Evolutionary conservation across 129 eudicot species (phyloP).

Genomic region (Lactuca sativa): DNA sequence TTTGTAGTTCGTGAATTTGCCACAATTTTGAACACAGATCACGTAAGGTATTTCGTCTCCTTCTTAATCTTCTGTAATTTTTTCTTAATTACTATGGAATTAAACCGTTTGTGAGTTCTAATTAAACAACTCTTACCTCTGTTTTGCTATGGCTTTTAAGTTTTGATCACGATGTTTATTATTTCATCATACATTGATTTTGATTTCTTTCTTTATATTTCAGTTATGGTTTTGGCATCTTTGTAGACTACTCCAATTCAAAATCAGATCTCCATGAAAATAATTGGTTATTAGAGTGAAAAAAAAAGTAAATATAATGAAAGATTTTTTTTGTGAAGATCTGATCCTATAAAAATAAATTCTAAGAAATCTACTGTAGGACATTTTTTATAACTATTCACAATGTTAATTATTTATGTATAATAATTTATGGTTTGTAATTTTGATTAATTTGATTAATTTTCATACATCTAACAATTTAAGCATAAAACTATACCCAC

Average conservation of each 20-base stretch:
- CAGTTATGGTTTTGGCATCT: neutral
- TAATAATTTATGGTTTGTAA: neutral
- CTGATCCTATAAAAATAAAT: no score
- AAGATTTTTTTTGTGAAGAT: no score
- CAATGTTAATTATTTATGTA: neutral
- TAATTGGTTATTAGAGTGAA: neutral
- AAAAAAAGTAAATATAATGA: neutral
- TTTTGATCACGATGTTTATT: neutral
- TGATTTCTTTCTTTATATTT: neutral
- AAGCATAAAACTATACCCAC: neutral
- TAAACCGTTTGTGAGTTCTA: neutral
- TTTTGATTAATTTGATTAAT: neutral
- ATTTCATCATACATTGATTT: neutral
- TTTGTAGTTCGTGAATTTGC: neutral
- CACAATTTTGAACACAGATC: conserved; percentile 4
- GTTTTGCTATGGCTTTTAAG: neutral
- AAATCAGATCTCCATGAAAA: neutral
- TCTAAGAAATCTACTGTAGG: no score
- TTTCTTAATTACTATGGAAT: neutral
- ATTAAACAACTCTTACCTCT: neutral
- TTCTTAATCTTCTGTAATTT: neutral
- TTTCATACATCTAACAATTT: neutral
- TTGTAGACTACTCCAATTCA: neutral
- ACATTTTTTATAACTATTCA: no score
- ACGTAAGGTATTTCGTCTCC: conserved; percentile 18